These are phyloP conservation scores for Termitomyces heimii DNA, from an alignment of 768 basidiomycete species.

Conservation along the genomic window DNA sequence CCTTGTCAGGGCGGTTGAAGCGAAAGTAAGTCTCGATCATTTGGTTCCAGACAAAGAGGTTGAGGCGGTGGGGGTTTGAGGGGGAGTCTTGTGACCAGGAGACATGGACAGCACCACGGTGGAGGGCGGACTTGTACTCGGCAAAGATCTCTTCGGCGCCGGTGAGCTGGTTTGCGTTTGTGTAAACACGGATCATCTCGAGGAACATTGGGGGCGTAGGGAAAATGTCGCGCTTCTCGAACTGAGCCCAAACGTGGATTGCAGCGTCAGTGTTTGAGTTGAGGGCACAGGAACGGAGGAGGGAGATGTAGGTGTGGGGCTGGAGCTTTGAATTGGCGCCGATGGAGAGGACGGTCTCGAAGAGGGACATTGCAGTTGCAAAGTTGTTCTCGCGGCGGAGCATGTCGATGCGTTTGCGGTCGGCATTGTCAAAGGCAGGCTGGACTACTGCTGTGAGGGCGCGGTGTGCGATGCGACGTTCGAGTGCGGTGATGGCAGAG, in stretches of 20 bases:
- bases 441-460: constrained; percentile 21
- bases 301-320: constrained; percentile 36
- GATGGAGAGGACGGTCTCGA: constrained; percentile 49
- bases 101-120: constrained; percentile 31
- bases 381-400: constrained; percentile 68
- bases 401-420: constrained; percentile 31
- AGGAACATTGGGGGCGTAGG: constrained; percentile 37
- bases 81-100: constrained; percentile 6
- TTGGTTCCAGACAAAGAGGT: constrained; percentile 59
- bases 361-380: constrained; percentile 63
- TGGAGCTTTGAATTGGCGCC: constrained; percentile 24
- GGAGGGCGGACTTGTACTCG: constrained; percentile 43
- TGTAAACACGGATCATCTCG: constrained; percentile 54
- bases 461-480: constrained; percentile 33
- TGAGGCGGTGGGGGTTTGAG: constrained; percentile 17
- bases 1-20: constrained; percentile 54
- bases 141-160: constrained; percentile 55
- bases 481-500: constrained; percentile 33
- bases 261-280: constrained; percentile 56
- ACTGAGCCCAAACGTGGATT: constrained; percentile 55
- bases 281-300: constrained; percentile 59
- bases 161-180: constrained; percentile 40
- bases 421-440: constrained; percentile 15
- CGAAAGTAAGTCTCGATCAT: constrained; percentile 76
- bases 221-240: constrained; percentile 38